A percentile compares a stretch with the other conserved stretches of the same genome.
Evolutionary conservation across 768 basidiomycete genomes (phyloP).

Genomic region (Psilocybe subaeruginosa): DNA sequence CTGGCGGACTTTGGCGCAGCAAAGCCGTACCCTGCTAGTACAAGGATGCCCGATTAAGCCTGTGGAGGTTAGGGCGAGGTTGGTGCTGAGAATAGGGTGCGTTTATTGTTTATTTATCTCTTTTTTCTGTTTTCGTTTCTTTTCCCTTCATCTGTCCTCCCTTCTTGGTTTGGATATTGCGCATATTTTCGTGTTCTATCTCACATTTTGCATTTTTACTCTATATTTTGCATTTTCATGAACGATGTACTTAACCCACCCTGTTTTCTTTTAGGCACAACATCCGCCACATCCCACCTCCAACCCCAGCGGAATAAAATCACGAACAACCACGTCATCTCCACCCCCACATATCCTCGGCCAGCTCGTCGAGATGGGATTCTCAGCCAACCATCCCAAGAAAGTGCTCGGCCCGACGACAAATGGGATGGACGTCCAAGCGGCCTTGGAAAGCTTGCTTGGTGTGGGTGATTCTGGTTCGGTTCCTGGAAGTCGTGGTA

Average conservation of each 20-base stretch:
- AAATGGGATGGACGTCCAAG: slow-evolving; percentile 72
- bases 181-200: not conserved
- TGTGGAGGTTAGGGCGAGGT: slow-evolving; percentile 37
- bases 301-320: not conserved
- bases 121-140: not conserved
- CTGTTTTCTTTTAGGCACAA: not conserved
- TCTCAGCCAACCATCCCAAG: slow-evolving; percentile 75
- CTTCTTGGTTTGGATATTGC: not conserved
- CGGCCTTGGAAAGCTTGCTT: slow-evolving; percentile 70
- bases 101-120: not conserved
- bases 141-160: not conserved
- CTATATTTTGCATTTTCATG: not conserved
- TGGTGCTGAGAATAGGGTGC: slow-evolving; percentile 15
- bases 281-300: not conserved
- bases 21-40: slow-evolving; percentile 45
- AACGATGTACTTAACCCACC: not conserved
- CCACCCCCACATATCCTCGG: slow-evolving; percentile 89
- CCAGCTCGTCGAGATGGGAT: slow-evolving; percentile 95
- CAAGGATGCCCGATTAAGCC: slow-evolving; percentile 70
- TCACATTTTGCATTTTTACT: not conserved
- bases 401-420: slow-evolving; percentile 72
- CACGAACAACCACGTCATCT: slow-evolving; percentile 25
- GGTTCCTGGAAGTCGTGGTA: not conserved
- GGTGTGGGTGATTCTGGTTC: not conserved
- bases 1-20: slow-evolving; percentile 39